Evolutionary conservation across 1,284 basidiomycete genomes (phyloP).

Genomic region (Leccinum griseonigrum): DNA sequence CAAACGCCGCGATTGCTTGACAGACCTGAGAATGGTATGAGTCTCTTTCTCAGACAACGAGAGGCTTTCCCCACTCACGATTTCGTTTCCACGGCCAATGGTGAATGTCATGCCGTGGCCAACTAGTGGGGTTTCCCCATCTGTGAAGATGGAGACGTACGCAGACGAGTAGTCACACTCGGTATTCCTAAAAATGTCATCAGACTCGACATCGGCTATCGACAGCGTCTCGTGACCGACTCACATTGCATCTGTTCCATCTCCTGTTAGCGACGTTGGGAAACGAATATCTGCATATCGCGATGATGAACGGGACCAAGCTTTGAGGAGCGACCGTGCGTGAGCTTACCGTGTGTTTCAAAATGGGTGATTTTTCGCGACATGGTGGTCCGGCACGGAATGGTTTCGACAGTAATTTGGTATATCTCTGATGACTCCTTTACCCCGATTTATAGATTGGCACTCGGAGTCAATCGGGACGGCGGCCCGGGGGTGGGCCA

Average conservation of each 20-base stretch:
- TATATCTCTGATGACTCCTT: not conserved
- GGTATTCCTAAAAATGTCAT: slow-evolving; percentile 64
- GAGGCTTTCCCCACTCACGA: slow-evolving; percentile 45
- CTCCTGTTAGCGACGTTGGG: slow-evolving; percentile 56
- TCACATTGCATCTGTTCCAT: slow-evolving; percentile 63
- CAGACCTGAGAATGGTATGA: slow-evolving; percentile 56
- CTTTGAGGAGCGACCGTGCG: not conserved
- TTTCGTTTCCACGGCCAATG: slow-evolving; percentile 94
- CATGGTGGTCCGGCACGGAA: slow-evolving; percentile 15
- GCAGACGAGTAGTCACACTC: slow-evolving; percentile 95
- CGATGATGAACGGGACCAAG: not conserved
- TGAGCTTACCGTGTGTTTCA: slow-evolving; percentile 34
- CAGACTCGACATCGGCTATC: not conserved
- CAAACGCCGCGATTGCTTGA: slow-evolving; percentile 75
- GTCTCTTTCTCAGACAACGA: not conserved
- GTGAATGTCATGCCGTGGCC: slow-evolving; percentile 97
- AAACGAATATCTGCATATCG: slow-evolving; percentile 35
- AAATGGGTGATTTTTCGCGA: slow-evolving; percentile 36
- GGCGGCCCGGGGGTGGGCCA: slow-evolving; percentile 15
- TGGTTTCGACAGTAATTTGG: not conserved
- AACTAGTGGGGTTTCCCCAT: slow-evolving; percentile 55
- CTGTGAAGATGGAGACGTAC: slow-evolving; percentile 79
- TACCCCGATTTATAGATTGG: slow-evolving; percentile 1
- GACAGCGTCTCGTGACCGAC: not conserved
- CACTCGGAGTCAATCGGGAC: slow-evolving; percentile 10